These are phyloP conservation scores for Cryptococcus hybrid DNA, from an alignment of 1,284 basidiomycete species.

Conservation along the genomic window DNA sequence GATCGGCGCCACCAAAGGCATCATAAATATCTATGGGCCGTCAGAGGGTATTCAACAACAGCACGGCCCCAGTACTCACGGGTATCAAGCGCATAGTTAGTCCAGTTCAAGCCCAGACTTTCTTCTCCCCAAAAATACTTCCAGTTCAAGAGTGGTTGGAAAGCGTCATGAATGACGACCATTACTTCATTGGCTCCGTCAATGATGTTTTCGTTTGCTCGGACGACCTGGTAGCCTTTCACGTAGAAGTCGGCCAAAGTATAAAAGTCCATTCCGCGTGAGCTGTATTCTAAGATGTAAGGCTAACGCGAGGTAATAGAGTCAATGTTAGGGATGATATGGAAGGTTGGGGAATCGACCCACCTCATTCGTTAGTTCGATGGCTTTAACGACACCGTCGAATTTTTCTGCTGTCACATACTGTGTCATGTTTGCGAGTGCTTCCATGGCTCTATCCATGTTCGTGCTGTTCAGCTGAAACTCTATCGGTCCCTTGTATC, in stretches of 20 bases:
- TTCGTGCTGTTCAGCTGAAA: conserved; percentile 33
- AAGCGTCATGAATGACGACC: conserved; percentile 46
- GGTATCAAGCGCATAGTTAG: conserved; percentile 40
- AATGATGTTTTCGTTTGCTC: conserved; percentile 27
- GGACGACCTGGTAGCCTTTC: conserved; percentile 33
- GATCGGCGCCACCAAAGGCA: conserved; percentile 25
- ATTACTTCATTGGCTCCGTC: conserved; percentile 29
- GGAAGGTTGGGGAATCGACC: background rate
- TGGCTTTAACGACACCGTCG: conserved; percentile 48
- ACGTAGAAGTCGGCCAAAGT: conserved; percentile 33
- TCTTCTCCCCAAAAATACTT: conserved; percentile 30
- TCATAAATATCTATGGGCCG: conserved; percentile 32
- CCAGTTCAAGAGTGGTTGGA: conserved; percentile 36
- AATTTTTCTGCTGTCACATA: conserved; percentile 31
- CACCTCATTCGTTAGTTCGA: conserved; percentile 54
- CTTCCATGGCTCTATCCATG: conserved; percentile 32
- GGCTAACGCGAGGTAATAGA: conserved; percentile 4
- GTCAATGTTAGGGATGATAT: background rate
- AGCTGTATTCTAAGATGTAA: conserved; percentile 27
- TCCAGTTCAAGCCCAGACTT: conserved; percentile 28
- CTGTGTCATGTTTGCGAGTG: conserved; percentile 52
- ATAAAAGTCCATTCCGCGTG: conserved; percentile 27
- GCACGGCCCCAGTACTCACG: conserved; percentile 14
- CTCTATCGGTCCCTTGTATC: conserved; percentile 24
- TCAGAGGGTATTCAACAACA: background rate